Percentiles rank a stretch among this genome's conserved stretches.
Conservation (phyloP, 2,329 filamentous ascomycete species). For the Diaporthe aspalathi region DNA sequence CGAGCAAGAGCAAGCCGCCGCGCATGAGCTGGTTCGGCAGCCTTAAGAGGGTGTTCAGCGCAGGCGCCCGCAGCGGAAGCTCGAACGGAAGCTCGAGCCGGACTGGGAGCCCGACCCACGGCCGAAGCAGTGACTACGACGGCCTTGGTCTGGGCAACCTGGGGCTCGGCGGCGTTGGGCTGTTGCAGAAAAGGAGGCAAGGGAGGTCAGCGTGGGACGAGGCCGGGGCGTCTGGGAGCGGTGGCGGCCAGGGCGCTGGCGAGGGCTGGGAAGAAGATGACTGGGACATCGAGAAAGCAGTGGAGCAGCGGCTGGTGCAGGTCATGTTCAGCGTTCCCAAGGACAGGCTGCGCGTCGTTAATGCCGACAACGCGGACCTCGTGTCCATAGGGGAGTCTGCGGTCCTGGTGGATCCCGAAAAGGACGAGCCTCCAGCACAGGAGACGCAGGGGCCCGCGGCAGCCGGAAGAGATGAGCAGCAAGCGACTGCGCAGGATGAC, state of each 20-base stretch:
- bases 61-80: slow-evolving; percentile 50
- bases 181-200: slow-evolving; percentile 64
- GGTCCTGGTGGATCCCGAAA: slow-evolving; percentile 55
- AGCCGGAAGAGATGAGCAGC: background rate
- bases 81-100: slow-evolving; percentile 39
- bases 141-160: slow-evolving; percentile 54
- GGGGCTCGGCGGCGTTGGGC: slow-evolving; percentile 48
- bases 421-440: slow-evolving; percentile 37
- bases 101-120: slow-evolving; percentile 46
- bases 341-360: slow-evolving; percentile 88
- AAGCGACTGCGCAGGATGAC: slow-evolving; percentile 10
- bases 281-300: slow-evolving; percentile 81
- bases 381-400: slow-evolving; percentile 51
- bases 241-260: slow-evolving; percentile 48
- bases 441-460: background rate
- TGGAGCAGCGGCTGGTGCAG: slow-evolving; percentile 78
- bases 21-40: slow-evolving; percentile 76
- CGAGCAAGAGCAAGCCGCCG: slow-evolving; percentile 67
- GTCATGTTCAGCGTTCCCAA: slow-evolving; percentile 95
- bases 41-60: slow-evolving; percentile 71
- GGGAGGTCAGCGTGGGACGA: slow-evolving; percentile 62
- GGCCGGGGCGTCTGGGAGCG: slow-evolving; percentile 48
- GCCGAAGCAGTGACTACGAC: slow-evolving; percentile 57
- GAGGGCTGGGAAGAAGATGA: slow-evolving; percentile 69
- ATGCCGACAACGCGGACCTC: slow-evolving; percentile 68